A percentile compares a stretch with the other conserved stretches of the same genome.
Evolutionary conservation across 2,329 filamentous ascomycete genomes (phyloP).

Genomic region (Fusarium mundagurra): DNA sequence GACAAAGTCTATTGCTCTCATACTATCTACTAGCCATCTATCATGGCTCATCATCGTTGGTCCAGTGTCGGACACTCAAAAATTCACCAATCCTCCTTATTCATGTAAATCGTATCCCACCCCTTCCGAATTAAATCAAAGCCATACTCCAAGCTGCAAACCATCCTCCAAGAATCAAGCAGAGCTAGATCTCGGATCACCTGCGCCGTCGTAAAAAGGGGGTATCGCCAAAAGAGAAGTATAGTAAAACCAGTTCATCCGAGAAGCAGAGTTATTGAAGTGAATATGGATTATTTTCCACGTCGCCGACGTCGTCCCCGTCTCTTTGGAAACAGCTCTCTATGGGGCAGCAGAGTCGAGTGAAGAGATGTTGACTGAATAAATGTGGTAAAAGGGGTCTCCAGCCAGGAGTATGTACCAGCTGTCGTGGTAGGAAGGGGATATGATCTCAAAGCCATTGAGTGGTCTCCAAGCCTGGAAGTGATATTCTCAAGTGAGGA

Average conservation of each 20-base stretch:
- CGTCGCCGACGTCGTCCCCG: constrained; percentile 40
- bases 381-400: constrained; percentile 30
- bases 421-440: constrained; percentile 21
- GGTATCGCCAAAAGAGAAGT: constrained; percentile 50
- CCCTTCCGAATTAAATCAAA: constrained; percentile 43
- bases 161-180: constrained; percentile 32
- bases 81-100: constrained; percentile 42
- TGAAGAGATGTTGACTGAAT: constrained; percentile 41
- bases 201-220: constrained; percentile 40
- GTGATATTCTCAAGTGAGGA: constrained; percentile 5
- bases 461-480: constrained; percentile 28
- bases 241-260: constrained; percentile 41
- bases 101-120: constrained; percentile 39
- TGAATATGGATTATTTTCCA: constrained; percentile 37
- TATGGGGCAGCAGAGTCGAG: constrained; percentile 38
- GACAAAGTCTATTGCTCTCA: constrained; percentile 35
- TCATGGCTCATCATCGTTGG: constrained; percentile 37
- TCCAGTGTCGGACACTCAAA: constrained; percentile 28
- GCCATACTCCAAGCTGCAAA: constrained; percentile 46
- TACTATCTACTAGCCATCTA: constrained; percentile 39
- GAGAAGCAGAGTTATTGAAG: constrained; percentile 40
- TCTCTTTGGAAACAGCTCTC: constrained; percentile 36
- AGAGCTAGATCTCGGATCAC: constrained; percentile 26
- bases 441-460: constrained; percentile 40
- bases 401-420: constrained; percentile 38